phyloP scores from a whole-genome alignment of 2,329 filamentous ascomycete species.

The Monosporascus sp. region DNA sequence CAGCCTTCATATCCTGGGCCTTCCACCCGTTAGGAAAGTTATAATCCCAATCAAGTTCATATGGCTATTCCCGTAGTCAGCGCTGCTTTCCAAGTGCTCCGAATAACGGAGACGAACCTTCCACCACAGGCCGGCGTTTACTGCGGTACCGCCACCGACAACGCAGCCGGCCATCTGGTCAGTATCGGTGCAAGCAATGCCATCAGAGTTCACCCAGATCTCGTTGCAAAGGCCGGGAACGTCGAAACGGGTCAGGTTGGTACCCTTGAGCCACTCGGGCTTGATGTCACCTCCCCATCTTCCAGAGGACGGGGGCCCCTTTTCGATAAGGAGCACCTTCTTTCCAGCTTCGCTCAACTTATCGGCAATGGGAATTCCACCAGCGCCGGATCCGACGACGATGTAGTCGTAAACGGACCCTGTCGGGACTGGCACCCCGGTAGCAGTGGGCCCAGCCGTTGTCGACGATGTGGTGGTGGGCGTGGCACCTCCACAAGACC shows the following conservation, averaged over 20 bases:
- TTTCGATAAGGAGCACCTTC: conserved; percentile 58
- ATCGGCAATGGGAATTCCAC: conserved; percentile 53
- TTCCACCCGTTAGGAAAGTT: conserved; percentile 72
- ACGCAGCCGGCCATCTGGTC: conserved; percentile 69
- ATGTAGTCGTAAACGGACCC: conserved; percentile 53
- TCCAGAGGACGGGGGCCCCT: conserved; percentile 56
- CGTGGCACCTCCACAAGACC: conserved; percentile 26
- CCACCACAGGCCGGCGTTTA: conserved; percentile 67
- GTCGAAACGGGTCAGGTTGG: conserved; percentile 63
- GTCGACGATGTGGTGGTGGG: conserved; percentile 19
- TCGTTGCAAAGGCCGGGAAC: conserved; percentile 67
- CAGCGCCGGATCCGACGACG: conserved; percentile 54
- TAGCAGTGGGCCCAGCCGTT: conserved; percentile 20
- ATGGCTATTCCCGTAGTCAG: conserved; percentile 35
- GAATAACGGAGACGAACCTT: conserved; percentile 33
- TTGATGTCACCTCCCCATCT: conserved; percentile 58
- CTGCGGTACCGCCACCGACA: conserved; percentile 60
- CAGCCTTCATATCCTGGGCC: conserved; percentile 51
- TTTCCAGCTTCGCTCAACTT: conserved; percentile 59
- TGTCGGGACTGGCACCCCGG: conserved; percentile 31
- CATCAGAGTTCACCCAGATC: conserved; percentile 59
- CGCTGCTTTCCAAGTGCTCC: not conserved
- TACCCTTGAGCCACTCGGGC: conserved; percentile 55
- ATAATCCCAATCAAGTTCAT: conserved; percentile 61
- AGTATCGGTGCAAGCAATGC: conserved; percentile 63